A percentile compares a stretch with the other conserved stretches of the same genome.
phyloP scores from a whole-genome alignment of 202 grass and related monocot genomes.

The Schoenoplectus triqueter region DNA sequence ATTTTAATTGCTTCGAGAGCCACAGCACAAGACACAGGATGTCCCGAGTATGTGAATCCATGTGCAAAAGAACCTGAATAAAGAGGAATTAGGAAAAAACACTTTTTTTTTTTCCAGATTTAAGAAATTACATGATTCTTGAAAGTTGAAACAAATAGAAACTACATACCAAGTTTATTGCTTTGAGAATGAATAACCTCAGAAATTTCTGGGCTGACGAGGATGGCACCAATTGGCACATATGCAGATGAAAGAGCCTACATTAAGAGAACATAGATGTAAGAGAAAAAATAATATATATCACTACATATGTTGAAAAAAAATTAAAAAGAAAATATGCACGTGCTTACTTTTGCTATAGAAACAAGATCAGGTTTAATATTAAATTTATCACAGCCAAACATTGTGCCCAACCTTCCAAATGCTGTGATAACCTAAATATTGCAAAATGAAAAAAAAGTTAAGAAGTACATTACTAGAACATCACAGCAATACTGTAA shows the following conservation, averaged over 20 bases:
- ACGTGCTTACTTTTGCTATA: slow-evolving; percentile 68
- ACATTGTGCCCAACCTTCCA: slow-evolving; percentile 95
- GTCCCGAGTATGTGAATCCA: slow-evolving; percentile 94
- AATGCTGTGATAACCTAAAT: slow-evolving; percentile 96
- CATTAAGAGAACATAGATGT: slow-evolving; percentile 29
- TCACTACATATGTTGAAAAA: background rate
- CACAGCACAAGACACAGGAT: slow-evolving; percentile 85
- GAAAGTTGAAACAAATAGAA: background rate
- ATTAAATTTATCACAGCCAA: slow-evolving; percentile 84
- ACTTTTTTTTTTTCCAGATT: slow-evolving; percentile 5
- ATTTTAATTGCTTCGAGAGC: slow-evolving; percentile 90
- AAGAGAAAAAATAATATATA: slow-evolving; percentile 14
- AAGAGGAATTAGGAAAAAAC: background rate
- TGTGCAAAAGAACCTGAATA: slow-evolving; percentile 89
- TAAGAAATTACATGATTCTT: slow-evolving; percentile 28
- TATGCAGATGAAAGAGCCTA: slow-evolving; percentile 97
- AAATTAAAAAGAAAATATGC: background rate
- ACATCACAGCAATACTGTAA: background rate
- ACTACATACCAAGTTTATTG: slow-evolving; percentile 80
- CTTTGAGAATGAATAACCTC: slow-evolving; percentile 91
- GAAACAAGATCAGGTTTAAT: slow-evolving; percentile 93
- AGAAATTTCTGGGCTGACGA: slow-evolving; percentile 91
- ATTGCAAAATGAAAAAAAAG: slow-evolving; percentile 16
- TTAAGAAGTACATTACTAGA: background rate
- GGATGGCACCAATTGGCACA: slow-evolving; percentile 79